Conservation (phyloP, 1,139 yeast species). For the Yamadazyma epiphylla region DNA sequence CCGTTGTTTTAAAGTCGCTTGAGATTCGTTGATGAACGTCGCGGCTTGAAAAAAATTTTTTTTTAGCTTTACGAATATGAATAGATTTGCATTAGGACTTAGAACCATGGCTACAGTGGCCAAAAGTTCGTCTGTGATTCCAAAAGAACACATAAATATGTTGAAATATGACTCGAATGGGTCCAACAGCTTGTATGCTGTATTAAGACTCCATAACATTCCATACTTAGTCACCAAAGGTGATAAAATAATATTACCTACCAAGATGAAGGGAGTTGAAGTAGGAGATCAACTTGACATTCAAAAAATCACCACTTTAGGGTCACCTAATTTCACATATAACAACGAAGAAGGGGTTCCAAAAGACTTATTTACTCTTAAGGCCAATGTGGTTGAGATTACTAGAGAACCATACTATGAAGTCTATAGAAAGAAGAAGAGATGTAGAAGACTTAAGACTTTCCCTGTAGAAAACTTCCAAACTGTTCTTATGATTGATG, state of each 20-base stretch:
- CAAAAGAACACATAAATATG: conserved; percentile 6
- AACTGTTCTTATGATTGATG: conserved; percentile 78
- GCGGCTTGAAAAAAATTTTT: neutral
- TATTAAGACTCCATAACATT: conserved; percentile 75
- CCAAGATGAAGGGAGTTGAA: conserved; percentile 64
- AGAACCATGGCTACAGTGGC: conserved; percentile 6
- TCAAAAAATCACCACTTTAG: conserved; percentile 75
- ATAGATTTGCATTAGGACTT: neutral
- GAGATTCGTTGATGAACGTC: neutral
- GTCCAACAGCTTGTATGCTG: conserved; percentile 62
- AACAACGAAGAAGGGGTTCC: conserved; percentile 34
- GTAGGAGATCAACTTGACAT: conserved; percentile 78
- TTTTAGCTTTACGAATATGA: neutral
- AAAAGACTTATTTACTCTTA: conserved; percentile 49
- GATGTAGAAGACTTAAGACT: conserved; percentile 82
- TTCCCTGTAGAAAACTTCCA: conserved; percentile 73
- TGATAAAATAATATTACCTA: conserved; percentile 77
- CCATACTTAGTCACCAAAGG: conserved; percentile 91
- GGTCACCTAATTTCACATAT: conserved; percentile 77
- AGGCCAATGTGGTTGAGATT: conserved; percentile 80
- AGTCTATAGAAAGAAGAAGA: conserved; percentile 60
- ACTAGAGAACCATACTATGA: conserved; percentile 75
- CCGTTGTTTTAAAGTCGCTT: too few species aligned
- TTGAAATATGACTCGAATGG: conserved; percentile 60
- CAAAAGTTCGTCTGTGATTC: conserved; percentile 1